Evolutionary conservation across 2,329 filamentous ascomycete genomes (phyloP).

Genomic region (Apiospora aurea): DNA sequence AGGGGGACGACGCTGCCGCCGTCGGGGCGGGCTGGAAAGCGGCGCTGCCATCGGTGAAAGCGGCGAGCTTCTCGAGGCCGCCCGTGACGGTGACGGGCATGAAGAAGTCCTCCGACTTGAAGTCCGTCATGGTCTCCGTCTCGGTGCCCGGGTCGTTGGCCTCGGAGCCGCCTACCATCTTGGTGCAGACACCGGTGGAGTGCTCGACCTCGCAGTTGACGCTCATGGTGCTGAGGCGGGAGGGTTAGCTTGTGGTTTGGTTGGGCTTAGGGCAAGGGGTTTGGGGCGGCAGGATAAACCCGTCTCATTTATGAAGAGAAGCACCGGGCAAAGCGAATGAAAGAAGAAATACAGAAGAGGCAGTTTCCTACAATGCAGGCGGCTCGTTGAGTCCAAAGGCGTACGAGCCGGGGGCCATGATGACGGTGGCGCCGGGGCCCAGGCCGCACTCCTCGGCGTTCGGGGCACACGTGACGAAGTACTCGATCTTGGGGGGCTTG

Average conservation of each 20-base stretch:
- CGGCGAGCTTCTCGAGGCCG: constrained; percentile 20
- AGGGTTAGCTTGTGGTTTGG: not conserved
- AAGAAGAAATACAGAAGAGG: not conserved
- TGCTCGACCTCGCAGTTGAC: constrained; percentile 23
- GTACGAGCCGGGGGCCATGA: constrained; percentile 26
- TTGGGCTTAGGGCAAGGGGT: not conserved
- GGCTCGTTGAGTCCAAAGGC: constrained; percentile 1
- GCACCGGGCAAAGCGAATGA: too few species aligned
- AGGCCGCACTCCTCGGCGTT: constrained; percentile 24
- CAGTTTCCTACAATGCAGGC: constrained; percentile 24
- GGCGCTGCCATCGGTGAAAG: not conserved
- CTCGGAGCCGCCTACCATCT: constrained; percentile 17
- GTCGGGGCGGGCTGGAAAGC: not conserved
- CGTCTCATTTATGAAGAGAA: too few species aligned
- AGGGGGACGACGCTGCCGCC: not conserved
- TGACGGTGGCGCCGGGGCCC: constrained; percentile 26
- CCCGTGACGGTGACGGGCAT: constrained; percentile 25
- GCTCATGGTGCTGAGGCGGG: constrained; percentile 24
- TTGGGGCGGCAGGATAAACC: not conserved
- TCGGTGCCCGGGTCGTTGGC: constrained; percentile 25
- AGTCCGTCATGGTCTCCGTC: constrained; percentile 22
- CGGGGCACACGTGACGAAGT: constrained; percentile 25
- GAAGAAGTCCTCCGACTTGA: constrained; percentile 24
- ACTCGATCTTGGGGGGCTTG: constrained; percentile 21
- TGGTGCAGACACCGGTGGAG: constrained; percentile 24